phyloP scores from a whole-genome alignment of 345 rosid species.

The Erysimum cheiranthoides region DNA sequence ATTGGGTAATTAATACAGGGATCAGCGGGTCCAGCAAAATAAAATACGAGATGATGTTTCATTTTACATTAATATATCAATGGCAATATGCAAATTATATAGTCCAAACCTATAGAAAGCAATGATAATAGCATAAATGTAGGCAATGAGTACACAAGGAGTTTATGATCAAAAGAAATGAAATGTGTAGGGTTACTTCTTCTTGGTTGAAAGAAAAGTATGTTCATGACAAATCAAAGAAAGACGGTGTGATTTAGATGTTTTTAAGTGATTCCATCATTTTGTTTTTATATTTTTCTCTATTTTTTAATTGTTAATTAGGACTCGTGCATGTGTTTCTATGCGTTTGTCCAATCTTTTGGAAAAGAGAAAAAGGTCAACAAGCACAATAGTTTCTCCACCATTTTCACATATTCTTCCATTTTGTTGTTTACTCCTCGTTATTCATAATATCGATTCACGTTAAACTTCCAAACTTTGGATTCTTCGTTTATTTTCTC shows the following conservation, averaged over 20 bases:
- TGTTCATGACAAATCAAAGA: constrained; percentile 37
- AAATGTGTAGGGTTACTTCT: constrained; percentile 47
- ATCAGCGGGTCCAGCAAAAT: constrained; percentile 10
- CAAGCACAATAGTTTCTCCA: constrained; percentile 45
- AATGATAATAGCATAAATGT: constrained; percentile 50
- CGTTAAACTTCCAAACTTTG: constrained; percentile 25
- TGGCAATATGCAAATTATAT: constrained; percentile 40
- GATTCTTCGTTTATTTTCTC: neutral
- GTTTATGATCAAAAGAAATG: constrained; percentile 42
- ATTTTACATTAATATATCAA: constrained; percentile 21
- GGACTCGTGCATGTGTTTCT: constrained; percentile 47
- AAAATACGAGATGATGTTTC: constrained; percentile 10
- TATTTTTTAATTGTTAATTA: constrained; percentile 16
- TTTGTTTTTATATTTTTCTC: constrained; percentile 22
- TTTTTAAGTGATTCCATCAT: constrained; percentile 45
- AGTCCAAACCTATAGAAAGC: constrained; percentile 47
- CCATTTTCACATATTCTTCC: constrained; percentile 34
- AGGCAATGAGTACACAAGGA: constrained; percentile 47
- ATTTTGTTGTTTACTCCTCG: constrained; percentile 16
- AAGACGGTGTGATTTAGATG: constrained; percentile 40
- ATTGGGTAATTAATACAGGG: neutral
- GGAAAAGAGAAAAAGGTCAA: constrained; percentile 40
- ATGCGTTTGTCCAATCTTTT: constrained; percentile 41
- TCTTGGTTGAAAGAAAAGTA: constrained; percentile 45
- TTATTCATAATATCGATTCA: constrained; percentile 16